Conservation (phyloP, 176 grass and related monocot genomes). For the Rhynchospora tenuis region DNA sequence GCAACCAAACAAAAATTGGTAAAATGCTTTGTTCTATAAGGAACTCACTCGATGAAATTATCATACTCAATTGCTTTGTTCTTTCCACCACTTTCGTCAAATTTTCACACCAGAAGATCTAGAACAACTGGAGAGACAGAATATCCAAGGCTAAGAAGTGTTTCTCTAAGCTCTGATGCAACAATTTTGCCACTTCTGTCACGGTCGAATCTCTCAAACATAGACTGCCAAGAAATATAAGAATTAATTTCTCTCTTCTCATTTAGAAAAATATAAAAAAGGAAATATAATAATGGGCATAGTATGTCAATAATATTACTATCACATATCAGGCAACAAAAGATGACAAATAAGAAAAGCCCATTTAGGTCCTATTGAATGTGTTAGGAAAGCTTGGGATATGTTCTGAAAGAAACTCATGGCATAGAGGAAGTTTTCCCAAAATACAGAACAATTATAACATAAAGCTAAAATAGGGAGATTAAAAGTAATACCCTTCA, state of each 20-base stretch:
- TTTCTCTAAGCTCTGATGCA: slow-evolving; percentile 63
- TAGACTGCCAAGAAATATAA: slow-evolving; percentile 36
- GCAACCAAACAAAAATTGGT: neutral
- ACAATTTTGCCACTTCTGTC: slow-evolving; percentile 89
- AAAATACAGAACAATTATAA: neutral
- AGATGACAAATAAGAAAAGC: neutral
- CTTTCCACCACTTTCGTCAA: slow-evolving; percentile 88
- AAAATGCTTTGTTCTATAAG: neutral
- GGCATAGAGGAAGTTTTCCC: neutral
- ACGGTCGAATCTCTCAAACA: slow-evolving; percentile 91
- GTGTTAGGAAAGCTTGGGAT: neutral
- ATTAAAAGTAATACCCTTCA: slow-evolving; percentile 63
- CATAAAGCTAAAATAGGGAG: slow-evolving; percentile 4
- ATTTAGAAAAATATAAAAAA: neutral
- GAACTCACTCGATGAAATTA: slow-evolving; percentile 96
- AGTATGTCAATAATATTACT: neutral
- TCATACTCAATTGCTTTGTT: slow-evolving; percentile 83
- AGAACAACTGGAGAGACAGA: slow-evolving; percentile 74
- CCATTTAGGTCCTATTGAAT: neutral
- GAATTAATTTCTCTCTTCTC: neutral
- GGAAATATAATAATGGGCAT: neutral
- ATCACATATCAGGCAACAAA: neutral
- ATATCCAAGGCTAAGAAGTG: slow-evolving; percentile 87
- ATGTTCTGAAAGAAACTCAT: neutral
- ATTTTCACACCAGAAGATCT: slow-evolving; percentile 83